Evolutionary conservation across 306 rosid species (phyloP), one percentile per base, ranked within the genome.

Genomic region (Corylus avellana): DNA sequence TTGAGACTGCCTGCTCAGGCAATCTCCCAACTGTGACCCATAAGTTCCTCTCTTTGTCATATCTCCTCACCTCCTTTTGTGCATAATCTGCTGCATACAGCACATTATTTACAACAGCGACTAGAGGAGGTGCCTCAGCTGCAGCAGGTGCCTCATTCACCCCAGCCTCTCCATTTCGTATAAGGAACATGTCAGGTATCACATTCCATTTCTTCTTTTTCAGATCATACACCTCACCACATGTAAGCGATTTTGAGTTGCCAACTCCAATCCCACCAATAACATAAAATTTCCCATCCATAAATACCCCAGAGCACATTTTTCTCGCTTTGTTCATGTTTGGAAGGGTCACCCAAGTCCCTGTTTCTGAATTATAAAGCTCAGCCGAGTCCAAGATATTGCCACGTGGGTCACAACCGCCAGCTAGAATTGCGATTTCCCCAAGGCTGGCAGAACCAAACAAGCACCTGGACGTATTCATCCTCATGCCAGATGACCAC

Each of bases 381-480:
- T 94, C 98, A 7, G 91, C 93, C 20, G 88, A 81, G n/a, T 73
- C 83, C 79, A 89, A 79, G 29, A 89, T 81, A 4, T 84, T 88
- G 57, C 96, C 97, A 0, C 0, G 2, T 27, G 84, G 79, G 75
- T 89, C 89, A 73, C 91, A 87, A 50, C 98, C 98, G 27, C 97
- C 97, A 16, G 96, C 97, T 10, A 92, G 13, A 72, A 94, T 89
- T 18, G 92, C 98, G 1, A 90, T 86, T 77, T 75, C 91, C 39
- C 92, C 91, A 5, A 83, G 58, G 77, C 98, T 92, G 0, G 92
- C 94, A 1, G 98, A 94, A 63, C 79, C 98, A 2, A 94, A 94
- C 83, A 94, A 84, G 81, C 86, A 92, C 70, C 97, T 81, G 8
- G 98, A 90, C 29, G 78, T 75, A 27, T 85, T 85, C 98, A 94